phyloP scores from a whole-genome alignment of 2,329 filamentous ascomycete genomes.

The Alternaria burnsii region DNA sequence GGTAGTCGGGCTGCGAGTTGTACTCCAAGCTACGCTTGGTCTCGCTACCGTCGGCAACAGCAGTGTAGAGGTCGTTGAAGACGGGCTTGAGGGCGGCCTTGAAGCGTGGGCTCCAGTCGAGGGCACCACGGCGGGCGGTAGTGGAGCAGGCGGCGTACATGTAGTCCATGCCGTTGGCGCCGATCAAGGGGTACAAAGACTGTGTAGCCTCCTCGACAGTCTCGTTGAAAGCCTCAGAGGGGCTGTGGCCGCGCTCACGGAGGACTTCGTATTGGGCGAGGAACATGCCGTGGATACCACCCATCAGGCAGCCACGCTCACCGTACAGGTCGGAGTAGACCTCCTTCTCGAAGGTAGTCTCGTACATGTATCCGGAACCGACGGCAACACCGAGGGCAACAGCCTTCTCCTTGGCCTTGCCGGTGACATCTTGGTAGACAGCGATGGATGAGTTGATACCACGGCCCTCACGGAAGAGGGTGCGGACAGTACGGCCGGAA shows the following conservation, averaged over 20 bases:
- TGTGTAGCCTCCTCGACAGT: conserved; percentile 99
- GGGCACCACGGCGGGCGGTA: conserved; percentile 95
- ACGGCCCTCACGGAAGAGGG: conserved; percentile 98
- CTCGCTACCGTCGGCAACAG: conserved; percentile 89
- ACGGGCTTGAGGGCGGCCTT: conserved; percentile 98
- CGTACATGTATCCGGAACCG: conserved; percentile 98
- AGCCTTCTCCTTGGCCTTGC: conserved; percentile 98
- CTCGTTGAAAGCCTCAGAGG: conserved; percentile 99
- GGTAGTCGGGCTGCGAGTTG: conserved; percentile 95
- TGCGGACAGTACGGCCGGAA: conserved; percentile 97
- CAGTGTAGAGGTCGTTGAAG: conserved; percentile 96
- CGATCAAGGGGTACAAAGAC: conserved; percentile 96
- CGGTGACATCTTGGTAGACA: conserved; percentile 97
- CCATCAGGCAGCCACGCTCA: conserved; percentile 99
- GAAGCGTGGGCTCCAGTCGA: conserved; percentile 98
- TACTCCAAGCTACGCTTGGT: conserved; percentile 96
- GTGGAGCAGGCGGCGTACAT: conserved; percentile 99
- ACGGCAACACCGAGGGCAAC: conserved; percentile 96
- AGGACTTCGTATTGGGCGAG: conserved; percentile 99
- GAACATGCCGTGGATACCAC: conserved; percentile 99
- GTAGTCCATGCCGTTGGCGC: conserved; percentile 99
- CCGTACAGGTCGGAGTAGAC: conserved; percentile 99
- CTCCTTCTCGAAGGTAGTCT: conserved; percentile 99
- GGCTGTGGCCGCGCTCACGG: conserved; percentile 96
- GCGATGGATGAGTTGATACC: conserved; percentile 99